Evolutionary conservation across 306 rosid species (phyloP).

Genomic region (Quercus bicolor): DNA sequence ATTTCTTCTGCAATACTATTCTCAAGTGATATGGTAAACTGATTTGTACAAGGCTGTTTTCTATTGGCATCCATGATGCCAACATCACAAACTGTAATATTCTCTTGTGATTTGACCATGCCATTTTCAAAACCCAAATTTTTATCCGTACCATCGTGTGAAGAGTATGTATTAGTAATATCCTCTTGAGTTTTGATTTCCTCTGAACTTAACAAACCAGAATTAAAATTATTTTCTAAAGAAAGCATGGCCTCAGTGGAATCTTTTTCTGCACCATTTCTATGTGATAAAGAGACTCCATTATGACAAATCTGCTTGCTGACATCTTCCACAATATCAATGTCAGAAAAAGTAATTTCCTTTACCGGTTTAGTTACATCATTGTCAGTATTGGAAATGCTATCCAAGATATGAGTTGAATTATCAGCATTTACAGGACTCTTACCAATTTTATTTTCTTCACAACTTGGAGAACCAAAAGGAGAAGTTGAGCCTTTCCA

Average conservation of each 20-base stretch:
- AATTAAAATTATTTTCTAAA: constrained; percentile 27
- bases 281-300: constrained; percentile 31
- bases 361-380: constrained; percentile 24
- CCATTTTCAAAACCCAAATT: constrained; percentile 31
- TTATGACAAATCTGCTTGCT: constrained; percentile 32
- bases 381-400: constrained; percentile 18
- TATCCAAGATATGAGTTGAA: constrained; percentile 29
- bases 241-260: constrained; percentile 28
- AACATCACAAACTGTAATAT: constrained; percentile 23
- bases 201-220: constrained; percentile 29
- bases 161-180: constrained; percentile 23
- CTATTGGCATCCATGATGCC: constrained; percentile 28
- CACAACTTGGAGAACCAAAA: constrained; percentile 26
- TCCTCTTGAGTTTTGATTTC: constrained; percentile 26
- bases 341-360: constrained; percentile 31
- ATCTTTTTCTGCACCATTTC: constrained; percentile 30
- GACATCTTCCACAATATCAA: constrained; percentile 31
- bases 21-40: constrained; percentile 20
- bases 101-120: constrained; percentile 27
- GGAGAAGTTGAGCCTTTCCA: constrained; percentile 33
- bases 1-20: constrained; percentile 33
- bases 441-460: constrained; percentile 29
- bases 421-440: constrained; percentile 32
- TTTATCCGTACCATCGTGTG: constrained; percentile 18
- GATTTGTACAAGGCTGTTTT: constrained; percentile 23